Evolutionary conservation across 495 filamentous ascomycete species (phyloP).

Genomic region (Tuber microsphaerosporum): DNA sequence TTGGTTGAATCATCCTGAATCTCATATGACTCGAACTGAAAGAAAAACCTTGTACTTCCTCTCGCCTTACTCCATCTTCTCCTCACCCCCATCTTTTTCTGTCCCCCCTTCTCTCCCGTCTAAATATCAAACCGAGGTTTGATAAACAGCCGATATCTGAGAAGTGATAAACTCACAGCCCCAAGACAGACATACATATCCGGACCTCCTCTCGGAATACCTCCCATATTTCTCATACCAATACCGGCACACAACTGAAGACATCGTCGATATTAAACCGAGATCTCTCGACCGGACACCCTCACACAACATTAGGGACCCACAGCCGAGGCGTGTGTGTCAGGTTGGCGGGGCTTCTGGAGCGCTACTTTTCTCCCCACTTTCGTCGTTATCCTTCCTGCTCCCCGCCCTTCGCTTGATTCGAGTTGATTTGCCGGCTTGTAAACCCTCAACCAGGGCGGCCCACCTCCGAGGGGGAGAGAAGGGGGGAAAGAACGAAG

Average conservation of each 20-base stretch:
- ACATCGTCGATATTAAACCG: conserved; percentile 20
- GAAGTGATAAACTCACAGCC: conserved; percentile 29
- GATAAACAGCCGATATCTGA: conserved; percentile 37
- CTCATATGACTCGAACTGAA: conserved; percentile 35
- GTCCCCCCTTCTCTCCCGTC: conserved; percentile 26
- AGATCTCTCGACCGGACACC: not conserved
- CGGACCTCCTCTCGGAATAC: conserved; percentile 17
- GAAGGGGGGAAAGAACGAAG: conserved; percentile 21
- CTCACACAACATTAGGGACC: conserved; percentile 8
- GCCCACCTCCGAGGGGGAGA: conserved; percentile 20
- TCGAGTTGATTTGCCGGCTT: conserved; percentile 20
- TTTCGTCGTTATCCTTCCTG: conserved; percentile 13
- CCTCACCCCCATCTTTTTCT: conserved; percentile 27
- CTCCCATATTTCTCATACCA: conserved; percentile 18
- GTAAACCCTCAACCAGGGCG: conserved; percentile 18
- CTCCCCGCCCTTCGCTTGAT: conserved; percentile 17
- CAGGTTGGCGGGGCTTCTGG: conserved; percentile 15
- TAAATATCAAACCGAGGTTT: conserved; percentile 36
- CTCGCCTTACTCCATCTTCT: conserved; percentile 36
- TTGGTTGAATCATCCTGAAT: conserved; percentile 32
- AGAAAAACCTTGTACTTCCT: conserved; percentile 29
- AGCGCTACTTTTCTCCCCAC: conserved; percentile 6
- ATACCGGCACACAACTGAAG: conserved; percentile 11
- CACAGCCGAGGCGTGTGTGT: conserved; percentile 14
- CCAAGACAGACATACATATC: conserved; percentile 6